Conservation (phyloP, 768 basidiomycete species). For the Lanmaoa rubissima region DNA sequence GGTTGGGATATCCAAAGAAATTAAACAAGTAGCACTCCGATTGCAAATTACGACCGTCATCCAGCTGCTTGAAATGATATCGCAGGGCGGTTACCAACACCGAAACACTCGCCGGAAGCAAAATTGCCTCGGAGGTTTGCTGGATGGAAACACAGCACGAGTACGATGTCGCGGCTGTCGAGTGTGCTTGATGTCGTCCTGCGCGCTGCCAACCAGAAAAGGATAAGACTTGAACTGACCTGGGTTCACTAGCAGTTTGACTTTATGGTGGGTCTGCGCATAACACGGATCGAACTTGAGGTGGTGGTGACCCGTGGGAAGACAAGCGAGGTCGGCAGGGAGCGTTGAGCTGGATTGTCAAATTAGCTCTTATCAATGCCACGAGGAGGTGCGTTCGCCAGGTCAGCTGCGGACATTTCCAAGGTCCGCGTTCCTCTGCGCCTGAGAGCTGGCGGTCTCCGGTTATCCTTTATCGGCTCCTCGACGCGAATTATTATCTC, state of each 20-base stretch:
- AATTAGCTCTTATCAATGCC: not conserved
- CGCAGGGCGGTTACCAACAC: conserved; percentile 20
- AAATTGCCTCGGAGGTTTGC: not conserved
- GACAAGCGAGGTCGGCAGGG: not conserved
- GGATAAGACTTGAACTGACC: conserved; percentile 1
- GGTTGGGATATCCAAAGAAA: not conserved
- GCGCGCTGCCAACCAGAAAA: not conserved
- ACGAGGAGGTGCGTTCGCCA: too few relatives aligned
- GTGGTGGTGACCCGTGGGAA: not conserved
- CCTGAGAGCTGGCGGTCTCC: too few relatives aligned
- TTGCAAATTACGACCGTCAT: conserved; percentile 32
- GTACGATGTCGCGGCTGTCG: conserved; percentile 15
- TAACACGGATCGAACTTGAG: too few relatives aligned
- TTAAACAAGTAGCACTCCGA: conserved; percentile 14
- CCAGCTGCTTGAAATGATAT: conserved; percentile 12
- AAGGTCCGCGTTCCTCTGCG: not conserved
- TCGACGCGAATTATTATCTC: not conserved
- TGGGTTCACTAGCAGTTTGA: not conserved
- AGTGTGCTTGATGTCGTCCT: conserved; percentile 28
- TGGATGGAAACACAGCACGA: conserved; percentile 17
- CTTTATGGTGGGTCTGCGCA: not conserved
- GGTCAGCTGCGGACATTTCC: too few relatives aligned
- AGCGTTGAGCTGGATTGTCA: not conserved
- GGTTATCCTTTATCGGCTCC: not conserved
- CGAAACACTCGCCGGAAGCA: not conserved